These are phyloP conservation scores for Monilinia polystroma DNA, from an alignment of 2,329 filamentous ascomycete species.

Conservation along the genomic window DNA sequence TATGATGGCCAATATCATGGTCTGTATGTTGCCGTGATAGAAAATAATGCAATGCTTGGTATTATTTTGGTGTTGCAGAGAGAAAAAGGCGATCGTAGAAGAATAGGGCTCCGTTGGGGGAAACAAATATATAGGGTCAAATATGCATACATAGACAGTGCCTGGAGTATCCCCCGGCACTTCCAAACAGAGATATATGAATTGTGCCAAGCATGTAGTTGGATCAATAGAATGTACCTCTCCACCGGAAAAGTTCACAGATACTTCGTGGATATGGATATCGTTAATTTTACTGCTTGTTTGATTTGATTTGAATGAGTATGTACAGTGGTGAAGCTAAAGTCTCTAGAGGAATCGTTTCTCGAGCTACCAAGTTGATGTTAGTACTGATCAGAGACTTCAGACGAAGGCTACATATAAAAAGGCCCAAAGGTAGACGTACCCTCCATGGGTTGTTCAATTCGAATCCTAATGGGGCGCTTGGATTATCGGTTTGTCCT, in stretches of 20 bases:
- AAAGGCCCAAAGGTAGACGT: constrained; percentile 27
- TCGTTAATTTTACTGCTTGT: constrained; percentile 13
- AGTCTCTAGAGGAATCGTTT: constrained; percentile 36
- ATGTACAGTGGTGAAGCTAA: constrained; percentile 29
- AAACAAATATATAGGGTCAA: neutral
- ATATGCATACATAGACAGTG: neutral
- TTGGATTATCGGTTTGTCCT: constrained; percentile 43
- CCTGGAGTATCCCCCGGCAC: neutral
- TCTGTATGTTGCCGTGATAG: neutral
- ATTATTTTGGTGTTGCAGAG: neutral
- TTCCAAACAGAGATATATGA: neutral
- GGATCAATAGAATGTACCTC: neutral
- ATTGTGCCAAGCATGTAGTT: neutral
- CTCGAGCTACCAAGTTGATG: constrained; percentile 33
- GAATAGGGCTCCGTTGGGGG: neutral
- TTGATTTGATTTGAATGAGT: constrained; percentile 16
- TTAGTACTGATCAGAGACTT: constrained; percentile 20
- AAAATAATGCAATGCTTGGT: neutral
- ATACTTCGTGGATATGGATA: neutral
- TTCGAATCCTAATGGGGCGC: constrained; percentile 44
- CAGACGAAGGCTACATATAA: neutral
- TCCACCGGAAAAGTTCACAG: neutral
- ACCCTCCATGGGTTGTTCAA: constrained; percentile 47
- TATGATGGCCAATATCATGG: neutral
- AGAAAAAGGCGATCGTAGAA: neutral